Conservation (phyloP, 768 basidiomycete species). For the Phlebiopsis flavidoalba region DNA sequence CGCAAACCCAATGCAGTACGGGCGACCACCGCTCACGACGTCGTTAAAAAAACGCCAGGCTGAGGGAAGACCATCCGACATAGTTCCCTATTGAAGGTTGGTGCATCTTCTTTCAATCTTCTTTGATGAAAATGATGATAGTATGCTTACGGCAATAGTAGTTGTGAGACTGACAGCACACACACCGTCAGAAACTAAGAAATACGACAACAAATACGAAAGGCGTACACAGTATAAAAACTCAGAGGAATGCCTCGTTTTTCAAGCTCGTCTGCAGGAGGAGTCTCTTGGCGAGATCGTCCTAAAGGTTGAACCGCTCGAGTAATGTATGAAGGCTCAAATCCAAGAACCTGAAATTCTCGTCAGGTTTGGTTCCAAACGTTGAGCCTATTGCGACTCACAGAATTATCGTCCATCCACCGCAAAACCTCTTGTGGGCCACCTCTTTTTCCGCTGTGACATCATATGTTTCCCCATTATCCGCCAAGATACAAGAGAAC, state of each 20-base stretch:
- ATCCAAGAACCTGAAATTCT: conserved; percentile 13
- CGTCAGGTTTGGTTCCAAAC: neutral
- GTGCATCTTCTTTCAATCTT: too few relatives aligned
- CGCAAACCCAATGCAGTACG: conserved; percentile 16
- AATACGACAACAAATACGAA: too few relatives aligned
- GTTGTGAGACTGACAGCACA: conserved; percentile 10
- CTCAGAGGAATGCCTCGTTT: conserved; percentile 16
- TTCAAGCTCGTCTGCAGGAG: conserved; percentile 10
- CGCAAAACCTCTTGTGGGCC: conserved; percentile 12
- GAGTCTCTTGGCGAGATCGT: conserved; percentile 12
- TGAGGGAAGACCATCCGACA: conserved; percentile 21
- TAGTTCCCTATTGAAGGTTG: conserved; percentile 12
- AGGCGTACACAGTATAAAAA: conserved; percentile 14
- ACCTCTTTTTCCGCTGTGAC: neutral
- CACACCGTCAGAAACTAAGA: neutral
- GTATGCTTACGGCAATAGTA: conserved; percentile 10
- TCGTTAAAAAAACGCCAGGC: conserved; percentile 27
- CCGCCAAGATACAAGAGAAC: conserved; percentile 18
- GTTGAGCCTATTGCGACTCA: conserved; percentile 1
- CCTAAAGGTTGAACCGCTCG: conserved; percentile 18
- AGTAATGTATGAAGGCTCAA: conserved; percentile 17
- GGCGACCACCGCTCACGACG: conserved; percentile 11
- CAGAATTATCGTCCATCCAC: conserved; percentile 17
- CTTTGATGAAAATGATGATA: too few relatives aligned
- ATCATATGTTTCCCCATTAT: conserved; percentile 19